These are phyloP conservation scores for Jackrogersella minutella DNA, from an alignment of 495 filamentous ascomycete species.

Conservation along the genomic window DNA sequence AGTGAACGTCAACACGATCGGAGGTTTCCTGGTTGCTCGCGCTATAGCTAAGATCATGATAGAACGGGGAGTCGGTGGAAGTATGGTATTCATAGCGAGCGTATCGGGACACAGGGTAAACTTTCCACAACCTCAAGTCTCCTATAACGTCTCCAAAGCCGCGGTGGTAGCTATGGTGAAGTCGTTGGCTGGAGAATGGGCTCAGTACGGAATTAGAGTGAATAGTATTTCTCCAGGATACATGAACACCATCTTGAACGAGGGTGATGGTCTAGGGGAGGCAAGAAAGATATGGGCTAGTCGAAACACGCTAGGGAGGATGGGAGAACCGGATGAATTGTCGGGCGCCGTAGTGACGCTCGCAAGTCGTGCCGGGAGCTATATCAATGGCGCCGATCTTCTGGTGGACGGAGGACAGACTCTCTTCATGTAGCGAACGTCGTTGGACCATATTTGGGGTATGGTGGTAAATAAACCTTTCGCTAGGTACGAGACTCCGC, in stretches of 20 bases:
- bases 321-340: conserved; percentile 71
- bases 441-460: neutral
- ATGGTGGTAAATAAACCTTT: neutral
- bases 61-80: conserved; percentile 58
- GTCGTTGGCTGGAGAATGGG: conserved; percentile 73
- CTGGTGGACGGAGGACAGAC: conserved; percentile 53
- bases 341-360: conserved; percentile 73
- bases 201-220: conserved; percentile 66
- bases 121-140: conserved; percentile 72
- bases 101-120: conserved; percentile 74
- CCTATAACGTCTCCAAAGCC: conserved; percentile 76
- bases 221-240: conserved; percentile 78
- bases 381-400: conserved; percentile 68
- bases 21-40: conserved; percentile 73
- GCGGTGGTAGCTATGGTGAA: conserved; percentile 66
- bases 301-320: conserved; percentile 73
- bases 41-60: conserved; percentile 66
- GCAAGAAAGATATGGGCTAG: conserved; percentile 64
- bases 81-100: conserved; percentile 71
- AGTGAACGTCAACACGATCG: conserved; percentile 73
- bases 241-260: conserved; percentile 83
- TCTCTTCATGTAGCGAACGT: conserved; percentile 42
- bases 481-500: conserved; percentile 46
- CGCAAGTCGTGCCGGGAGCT: conserved; percentile 68
- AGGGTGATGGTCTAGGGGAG: conserved; percentile 64